Base-by-base conservation (phyloP, 345 rosid genomes). In the Pistacia atlantica region DNA sequence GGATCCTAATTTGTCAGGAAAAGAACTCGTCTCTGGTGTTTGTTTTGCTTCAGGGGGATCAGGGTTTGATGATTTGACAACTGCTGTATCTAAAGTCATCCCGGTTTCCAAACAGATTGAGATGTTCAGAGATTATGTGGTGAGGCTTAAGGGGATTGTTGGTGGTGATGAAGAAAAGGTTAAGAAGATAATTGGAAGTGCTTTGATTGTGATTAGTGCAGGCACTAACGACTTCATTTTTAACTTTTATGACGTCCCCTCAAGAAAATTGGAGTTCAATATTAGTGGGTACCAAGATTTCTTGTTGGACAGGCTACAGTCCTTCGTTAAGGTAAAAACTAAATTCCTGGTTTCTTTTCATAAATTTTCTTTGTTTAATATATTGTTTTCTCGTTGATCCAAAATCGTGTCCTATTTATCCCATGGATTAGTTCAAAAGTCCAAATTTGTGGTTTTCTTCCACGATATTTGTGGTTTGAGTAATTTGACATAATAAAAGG, bases 161-260 rank as follows among this genome's bases (percentile, higher is more conserved):
- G 94, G 93, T 0, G 94, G 93, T 0, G 66, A 79, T 0, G 66
- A 79, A 10, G 83, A 74, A 13, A 85, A 84, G 65, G 89, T 90
- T 31, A 66, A 59, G 58, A 67, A 65, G 56, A 89, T 86, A 6
- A 31, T 94, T 33, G 37, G 58, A 25, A 72, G 75, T 18, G 86
- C 94, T 22, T 60, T 92, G 25, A 83, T 86, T 46, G 7, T 92
- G 18, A 22, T 92, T 17, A 88, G 95, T 83, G 89, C 95, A 1
- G 97, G 90, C 42, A 80, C 91, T 17, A 94, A 94, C 31, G 97
- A 90, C 74, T 79, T 88, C 38, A 42, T 55, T 57, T 46, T 84
- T 6, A 89, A 90, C 67, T 86, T 81, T 61, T 90, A 86, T 46
- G 86, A 81, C 65, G 45, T 83, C 33, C 87, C 87, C 12, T 37